Conservation (phyloP, 2,329 filamentous ascomycete species). For the Aspergillus caelatus region DNA sequence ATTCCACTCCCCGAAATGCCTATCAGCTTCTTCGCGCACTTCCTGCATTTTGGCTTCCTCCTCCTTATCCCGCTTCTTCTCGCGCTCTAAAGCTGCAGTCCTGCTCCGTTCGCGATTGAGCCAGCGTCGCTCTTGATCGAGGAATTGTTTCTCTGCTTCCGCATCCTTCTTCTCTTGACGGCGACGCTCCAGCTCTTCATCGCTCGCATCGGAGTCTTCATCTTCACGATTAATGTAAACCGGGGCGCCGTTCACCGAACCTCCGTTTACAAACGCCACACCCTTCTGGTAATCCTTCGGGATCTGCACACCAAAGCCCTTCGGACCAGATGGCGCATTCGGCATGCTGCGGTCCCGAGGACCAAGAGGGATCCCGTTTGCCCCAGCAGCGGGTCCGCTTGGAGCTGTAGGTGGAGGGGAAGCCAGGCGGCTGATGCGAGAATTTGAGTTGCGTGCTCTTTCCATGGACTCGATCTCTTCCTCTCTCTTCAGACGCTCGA, state of each 20-base stretch:
- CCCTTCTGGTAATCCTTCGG: slow-evolving; percentile 75
- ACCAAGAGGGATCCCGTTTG: slow-evolving; percentile 77
- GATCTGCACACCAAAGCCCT: slow-evolving; percentile 64
- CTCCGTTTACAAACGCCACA: slow-evolving; percentile 81
- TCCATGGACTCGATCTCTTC: slow-evolving; percentile 92
- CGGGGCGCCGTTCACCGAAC: slow-evolving; percentile 62
- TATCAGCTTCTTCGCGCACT: slow-evolving; percentile 68
- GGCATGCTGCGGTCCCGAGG: slow-evolving; percentile 68
- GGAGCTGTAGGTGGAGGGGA: slow-evolving; percentile 69
- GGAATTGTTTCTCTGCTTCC: slow-evolving; percentile 77
- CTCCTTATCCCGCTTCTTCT: slow-evolving; percentile 76
- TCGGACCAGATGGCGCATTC: slow-evolving; percentile 75
- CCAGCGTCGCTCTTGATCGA: slow-evolving; percentile 88
- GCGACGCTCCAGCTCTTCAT: slow-evolving; percentile 79
- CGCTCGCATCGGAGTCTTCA: slow-evolving; percentile 84
- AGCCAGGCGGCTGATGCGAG: slow-evolving; percentile 67
- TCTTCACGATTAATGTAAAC: slow-evolving; percentile 68
- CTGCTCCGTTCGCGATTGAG: slow-evolving; percentile 83
- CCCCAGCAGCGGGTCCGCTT: slow-evolving; percentile 62
- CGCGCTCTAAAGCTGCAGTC: slow-evolving; percentile 81
- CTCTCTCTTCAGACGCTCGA: slow-evolving; percentile 83
- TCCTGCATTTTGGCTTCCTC: slow-evolving; percentile 69
- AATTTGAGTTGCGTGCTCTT: slow-evolving; percentile 68
- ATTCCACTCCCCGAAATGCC: slow-evolving; percentile 79
- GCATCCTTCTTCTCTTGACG: slow-evolving; percentile 70